These are phyloP conservation scores for Plenodomus biglobosus DNA, from an alignment of 2,329 filamentous ascomycete species.

Conservation along the genomic window DNA sequence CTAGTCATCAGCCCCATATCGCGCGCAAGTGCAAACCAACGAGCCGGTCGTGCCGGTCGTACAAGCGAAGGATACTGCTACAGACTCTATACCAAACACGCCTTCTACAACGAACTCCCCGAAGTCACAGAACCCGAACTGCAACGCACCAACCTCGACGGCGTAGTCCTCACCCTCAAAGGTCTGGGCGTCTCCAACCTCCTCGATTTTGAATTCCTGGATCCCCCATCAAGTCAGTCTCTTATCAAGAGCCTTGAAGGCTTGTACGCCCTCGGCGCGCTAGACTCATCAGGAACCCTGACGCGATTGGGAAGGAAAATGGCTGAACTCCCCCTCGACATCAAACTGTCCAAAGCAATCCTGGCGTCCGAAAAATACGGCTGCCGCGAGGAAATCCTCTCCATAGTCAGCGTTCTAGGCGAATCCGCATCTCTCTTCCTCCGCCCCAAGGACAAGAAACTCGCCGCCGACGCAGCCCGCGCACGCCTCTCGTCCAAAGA, in stretches of 20 bases:
- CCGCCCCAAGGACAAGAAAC: constrained; percentile 94
- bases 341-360: constrained; percentile 86
- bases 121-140: constrained; percentile 93
- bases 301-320: constrained; percentile 92
- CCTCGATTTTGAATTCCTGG: constrained; percentile 94
- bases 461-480: constrained; percentile 88
- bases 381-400: constrained; percentile 91
- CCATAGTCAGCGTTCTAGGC: constrained; percentile 90
- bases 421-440: constrained; percentile 91
- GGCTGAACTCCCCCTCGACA: constrained; percentile 91
- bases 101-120: constrained; percentile 92
- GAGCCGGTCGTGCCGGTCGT: constrained; percentile 88
- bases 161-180: constrained; percentile 82
- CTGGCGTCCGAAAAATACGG: constrained; percentile 85
- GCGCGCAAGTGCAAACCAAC: constrained; percentile 87
- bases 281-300: constrained; percentile 85
- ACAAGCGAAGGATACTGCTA: constrained; percentile 93
- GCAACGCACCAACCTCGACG: constrained; percentile 82
- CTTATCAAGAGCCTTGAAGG: constrained; percentile 87
- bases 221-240: constrained; percentile 85
- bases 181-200: constrained; percentile 90
- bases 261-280: constrained; percentile 83
- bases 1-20: constrained; percentile 90
- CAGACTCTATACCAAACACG: constrained; percentile 88
- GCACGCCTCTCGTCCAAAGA: constrained; percentile 87